Evolutionary conservation across 192 early-diverging fungal genomes (phyloP), one percentile per base, ranked within the genome.

Genomic region (Physocladia obscura): DNA sequence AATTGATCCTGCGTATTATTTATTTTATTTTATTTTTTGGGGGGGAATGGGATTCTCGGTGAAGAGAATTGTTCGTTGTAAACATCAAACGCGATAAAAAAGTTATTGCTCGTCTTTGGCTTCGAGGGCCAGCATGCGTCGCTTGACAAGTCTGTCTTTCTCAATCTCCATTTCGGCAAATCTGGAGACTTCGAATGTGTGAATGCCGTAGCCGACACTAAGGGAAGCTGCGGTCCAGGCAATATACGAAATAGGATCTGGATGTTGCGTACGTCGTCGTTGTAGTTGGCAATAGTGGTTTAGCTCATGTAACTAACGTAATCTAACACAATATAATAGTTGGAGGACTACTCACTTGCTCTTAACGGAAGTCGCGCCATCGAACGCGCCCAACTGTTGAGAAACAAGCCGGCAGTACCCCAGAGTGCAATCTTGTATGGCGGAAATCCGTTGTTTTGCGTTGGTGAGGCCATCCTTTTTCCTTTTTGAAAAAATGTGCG

Each of bases 161-260:
- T 69, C 56, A 29, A 70, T 11, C 34, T 65, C 65, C 26, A 48
- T 15, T 29, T 40, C 6, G 15, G 13, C 40, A 13, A 5, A 17
- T 22, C 62, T n/a, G 22, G 15, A 29, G 6, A n/a, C 29, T 26
- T 57, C 26, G 40, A 62, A 49, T 13, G n/a, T 15, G 54, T 67
- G 54, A 15, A 67, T 19, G 13, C 40, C 38, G 71, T 65, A 73
- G 13, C 56, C 65, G 35, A 67, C 19, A 4, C 5, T 40, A 35
- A 38, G 24, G 4, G 63, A 55, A 30, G n/a, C 50, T 6, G 71
- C 17, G 35, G 63, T 47, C 21, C 55, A 58, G 17, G 37, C 39
- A 29, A 65, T 37, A 38, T 73, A 73, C 27, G 65, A 68, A 19
- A 67, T 21, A 11, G 71, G 65, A 32, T 50, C 71, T 69, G 35